Evolutionary conservation across 306 rosid genomes (phyloP).

Genomic region (Rosa rugosa): DNA sequence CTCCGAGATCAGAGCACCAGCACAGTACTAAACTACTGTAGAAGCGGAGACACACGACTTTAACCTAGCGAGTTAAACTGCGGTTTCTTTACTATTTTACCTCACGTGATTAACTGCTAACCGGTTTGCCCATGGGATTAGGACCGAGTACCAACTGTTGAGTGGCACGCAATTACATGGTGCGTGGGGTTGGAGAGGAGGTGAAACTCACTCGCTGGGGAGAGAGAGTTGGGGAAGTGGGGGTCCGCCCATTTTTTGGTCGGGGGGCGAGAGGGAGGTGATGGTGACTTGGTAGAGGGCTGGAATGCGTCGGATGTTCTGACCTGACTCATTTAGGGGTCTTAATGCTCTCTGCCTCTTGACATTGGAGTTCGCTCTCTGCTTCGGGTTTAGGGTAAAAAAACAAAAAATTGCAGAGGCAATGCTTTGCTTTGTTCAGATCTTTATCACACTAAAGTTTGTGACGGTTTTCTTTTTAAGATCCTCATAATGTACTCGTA

Average conservation of each 20-base stretch:
- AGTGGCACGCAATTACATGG: background rate
- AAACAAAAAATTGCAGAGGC: background rate
- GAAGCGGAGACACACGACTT: background rate
- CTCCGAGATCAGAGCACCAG: conserved; percentile 11
- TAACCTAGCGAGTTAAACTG: background rate
- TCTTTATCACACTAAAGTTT: background rate
- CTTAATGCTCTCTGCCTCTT: background rate
- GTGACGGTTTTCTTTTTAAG: no score
- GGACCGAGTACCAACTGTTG: background rate
- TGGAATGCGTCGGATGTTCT: background rate
- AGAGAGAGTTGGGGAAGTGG: conserved; percentile 21
- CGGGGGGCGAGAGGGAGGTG: conserved; percentile 15
- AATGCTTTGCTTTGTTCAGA: background rate
- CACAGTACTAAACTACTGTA: background rate
- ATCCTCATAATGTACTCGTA: no score
- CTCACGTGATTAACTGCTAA: background rate
- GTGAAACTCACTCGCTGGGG: background rate
- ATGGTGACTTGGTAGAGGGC: background rate
- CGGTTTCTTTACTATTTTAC: background rate
- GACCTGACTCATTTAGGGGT: background rate
- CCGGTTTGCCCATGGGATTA: background rate
- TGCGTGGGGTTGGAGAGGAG: background rate
- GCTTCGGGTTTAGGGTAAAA: background rate
- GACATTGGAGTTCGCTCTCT: background rate
- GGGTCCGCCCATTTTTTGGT: conserved; percentile 44